Conservation (phyloP, 164 flowering plant genomes). For the Houttuynia cordata region DNA sequence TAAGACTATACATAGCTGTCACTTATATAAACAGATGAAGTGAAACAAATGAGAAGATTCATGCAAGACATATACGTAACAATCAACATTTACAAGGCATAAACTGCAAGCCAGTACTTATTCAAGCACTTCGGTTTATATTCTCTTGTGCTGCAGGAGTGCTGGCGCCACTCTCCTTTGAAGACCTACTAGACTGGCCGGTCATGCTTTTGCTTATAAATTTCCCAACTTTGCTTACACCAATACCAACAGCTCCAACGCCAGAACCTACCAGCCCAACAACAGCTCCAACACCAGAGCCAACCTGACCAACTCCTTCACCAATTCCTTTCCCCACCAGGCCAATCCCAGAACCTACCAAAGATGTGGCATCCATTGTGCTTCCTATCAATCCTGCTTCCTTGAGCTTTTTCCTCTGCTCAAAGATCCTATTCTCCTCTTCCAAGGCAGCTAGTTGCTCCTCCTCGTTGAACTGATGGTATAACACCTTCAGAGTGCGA, state of each 20-base stretch:
- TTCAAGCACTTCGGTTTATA: slow-evolving; percentile 13
- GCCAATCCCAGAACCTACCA: slow-evolving; percentile 58
- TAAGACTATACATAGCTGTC: too few species aligned
- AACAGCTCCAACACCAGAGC: slow-evolving; percentile 47
- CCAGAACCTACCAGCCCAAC: too few species aligned
- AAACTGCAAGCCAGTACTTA: too few species aligned
- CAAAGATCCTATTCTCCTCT: slow-evolving; percentile 73
- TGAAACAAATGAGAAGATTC: too few species aligned
- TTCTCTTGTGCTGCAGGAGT: slow-evolving; percentile 59
- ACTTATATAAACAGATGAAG: too few species aligned
- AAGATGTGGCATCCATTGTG: slow-evolving; percentile 84
- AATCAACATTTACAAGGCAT: too few species aligned
- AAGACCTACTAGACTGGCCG: slow-evolving; percentile 25
- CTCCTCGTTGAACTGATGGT: slow-evolving; percentile 73
- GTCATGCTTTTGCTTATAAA: slow-evolving; percentile 84
- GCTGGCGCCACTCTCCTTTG: slow-evolving; percentile 41
- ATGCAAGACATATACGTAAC: too few species aligned
- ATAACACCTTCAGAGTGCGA: slow-evolving; percentile 35
- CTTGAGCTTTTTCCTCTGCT: slow-evolving; percentile 67
- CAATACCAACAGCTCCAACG: too few species aligned
- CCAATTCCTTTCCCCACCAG: slow-evolving; percentile 54
- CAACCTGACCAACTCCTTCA: slow-evolving; percentile 49
- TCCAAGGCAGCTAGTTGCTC: slow-evolving; percentile 78
- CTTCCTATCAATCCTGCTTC: slow-evolving; percentile 83
- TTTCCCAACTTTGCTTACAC: slow-evolving; percentile 81